Base-by-base conservation (phyloP, 345 rosid genomes). In the Excoecaria cochinchinensis region DNA sequence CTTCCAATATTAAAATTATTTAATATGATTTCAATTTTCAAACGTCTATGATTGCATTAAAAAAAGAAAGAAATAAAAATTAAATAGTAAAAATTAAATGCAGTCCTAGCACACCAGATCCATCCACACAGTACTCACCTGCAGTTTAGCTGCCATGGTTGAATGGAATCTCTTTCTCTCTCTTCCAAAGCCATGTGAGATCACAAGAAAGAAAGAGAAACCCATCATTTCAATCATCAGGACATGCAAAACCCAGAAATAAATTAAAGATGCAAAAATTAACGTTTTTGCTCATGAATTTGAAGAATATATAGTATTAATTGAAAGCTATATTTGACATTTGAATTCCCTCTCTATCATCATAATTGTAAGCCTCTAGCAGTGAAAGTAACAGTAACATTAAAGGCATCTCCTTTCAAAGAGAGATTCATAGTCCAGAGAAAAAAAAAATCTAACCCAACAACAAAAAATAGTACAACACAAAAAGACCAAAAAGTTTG, bases 161-260 rank as follows among this genome's bases (percentile, higher is more conserved):
- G 31, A 89, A 81, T 67, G 86, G 86, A 84, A 82, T 86, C 90
- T 84, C 80, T 59, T 19, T 66, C 77, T 83, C 76, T 57, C 42
- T 31, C 39, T 24, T 14, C 10, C 19, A 11, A 62, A 69, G 60
- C 56, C 75, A 73, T 22, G 68, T 14, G 76, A 40, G 71, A 85
- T 75, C 79, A 73, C 73, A 78, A 65, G 60, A 71, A 14, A 81
- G 31, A 56, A 12, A 79, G 40, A 79, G 38, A 53, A 24, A 39
- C 53, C 57, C 79, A 55, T 56, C 52, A 56, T 17, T 65, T 55
- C 67, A 71, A 56, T 70, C 71, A 77, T 15, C n/a, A 53, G 39
- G 42, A 40, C 1, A 6, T 21, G 16, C 38, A 53, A 77, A 77
- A 66, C 31, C 75, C 72, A 31, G 25, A 42, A 63, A 56, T 15